phyloP scores from a whole-genome alignment of 2,329 filamentous ascomycete species.

The Talaromyces pinophilus region DNA sequence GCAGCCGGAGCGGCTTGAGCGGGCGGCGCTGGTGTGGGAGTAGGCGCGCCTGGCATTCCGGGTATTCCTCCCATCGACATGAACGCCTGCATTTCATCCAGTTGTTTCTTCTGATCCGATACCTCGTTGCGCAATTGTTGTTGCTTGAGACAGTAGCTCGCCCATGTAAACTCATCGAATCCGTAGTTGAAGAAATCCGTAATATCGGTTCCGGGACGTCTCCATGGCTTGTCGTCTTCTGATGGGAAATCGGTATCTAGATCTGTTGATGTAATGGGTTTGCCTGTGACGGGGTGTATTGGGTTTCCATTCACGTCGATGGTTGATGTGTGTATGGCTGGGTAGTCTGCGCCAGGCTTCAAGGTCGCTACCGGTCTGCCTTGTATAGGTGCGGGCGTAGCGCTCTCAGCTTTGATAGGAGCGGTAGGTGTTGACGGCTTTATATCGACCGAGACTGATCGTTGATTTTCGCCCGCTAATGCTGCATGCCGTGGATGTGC shows the following conservation, averaged over 20 bases:
- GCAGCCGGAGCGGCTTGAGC: conserved; percentile 30
- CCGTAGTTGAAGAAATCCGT: conserved; percentile 99
- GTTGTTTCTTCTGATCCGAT: conserved; percentile 73
- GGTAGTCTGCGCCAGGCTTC: conserved; percentile 65
- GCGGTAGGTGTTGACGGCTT: conserved; percentile 40
- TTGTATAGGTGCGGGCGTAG: conserved; percentile 34
- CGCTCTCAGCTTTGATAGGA: conserved; percentile 35
- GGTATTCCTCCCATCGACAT: conserved; percentile 53
- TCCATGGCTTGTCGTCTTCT: conserved; percentile 87
- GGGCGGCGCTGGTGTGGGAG: conserved; percentile 30
- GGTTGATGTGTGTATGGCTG: conserved; percentile 69
- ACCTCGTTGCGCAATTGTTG: conserved; percentile 75
- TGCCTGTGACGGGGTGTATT: conserved; percentile 69
- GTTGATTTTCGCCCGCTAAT: conserved; percentile 39
- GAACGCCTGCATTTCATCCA: conserved; percentile 63
- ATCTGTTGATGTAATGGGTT: conserved; percentile 79
- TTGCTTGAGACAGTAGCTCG: conserved; percentile 88
- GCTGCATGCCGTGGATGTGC: conserved; percentile 42
- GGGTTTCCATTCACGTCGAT: conserved; percentile 84
- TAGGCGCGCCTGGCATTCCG: conserved; percentile 44
- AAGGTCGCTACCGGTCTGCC: conserved; percentile 44
- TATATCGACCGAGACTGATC: conserved; percentile 37
- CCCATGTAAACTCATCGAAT: conserved; percentile 98
- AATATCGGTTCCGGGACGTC: conserved; percentile 88
- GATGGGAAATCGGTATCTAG: conserved; percentile 71